Evolutionary conservation across 768 basidiomycete genomes (phyloP).

Genomic region (Plicaturopsis crispa): DNA sequence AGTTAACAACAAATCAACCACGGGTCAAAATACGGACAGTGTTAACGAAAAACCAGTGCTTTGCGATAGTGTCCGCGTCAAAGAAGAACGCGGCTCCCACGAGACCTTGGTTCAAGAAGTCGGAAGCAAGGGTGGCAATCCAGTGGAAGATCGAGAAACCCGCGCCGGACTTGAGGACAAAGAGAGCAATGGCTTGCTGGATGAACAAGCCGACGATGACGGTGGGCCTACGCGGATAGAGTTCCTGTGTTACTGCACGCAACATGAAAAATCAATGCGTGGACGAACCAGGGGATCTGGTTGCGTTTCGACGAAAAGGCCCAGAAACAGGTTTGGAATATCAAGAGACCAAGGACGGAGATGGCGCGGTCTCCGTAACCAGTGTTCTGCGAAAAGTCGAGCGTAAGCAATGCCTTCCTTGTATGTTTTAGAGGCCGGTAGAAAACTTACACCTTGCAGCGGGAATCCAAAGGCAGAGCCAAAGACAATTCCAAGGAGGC

Average conservation of each 20-base stretch:
- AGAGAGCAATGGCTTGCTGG: conserved; percentile 82
- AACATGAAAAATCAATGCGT: conserved; percentile 6
- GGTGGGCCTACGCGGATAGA: conserved; percentile 50
- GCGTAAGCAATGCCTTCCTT: conserved; percentile 4
- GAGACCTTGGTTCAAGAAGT: conserved; percentile 64
- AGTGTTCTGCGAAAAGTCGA: conserved; percentile 32
- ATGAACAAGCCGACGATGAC: conserved; percentile 80
- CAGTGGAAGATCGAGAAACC: conserved; percentile 82
- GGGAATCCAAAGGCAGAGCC: conserved; percentile 84
- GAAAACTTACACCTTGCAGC: conserved; percentile 38
- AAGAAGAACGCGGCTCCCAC: conserved; percentile 83
- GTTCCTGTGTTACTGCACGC: background rate
- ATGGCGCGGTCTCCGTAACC: conserved; percentile 77
- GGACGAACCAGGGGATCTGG: conserved; percentile 61
- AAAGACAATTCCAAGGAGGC: conserved; percentile 69
- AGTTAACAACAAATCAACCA: too few species aligned
- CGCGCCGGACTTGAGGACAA: conserved; percentile 79
- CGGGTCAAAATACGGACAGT: conserved; percentile 43
- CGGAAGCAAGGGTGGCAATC: conserved; percentile 73
- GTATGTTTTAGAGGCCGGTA: conserved; percentile 5
- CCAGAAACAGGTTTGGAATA: conserved; percentile 78
- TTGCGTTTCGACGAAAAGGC: conserved; percentile 53
- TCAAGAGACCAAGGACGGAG: conserved; percentile 67
- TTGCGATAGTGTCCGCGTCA: conserved; percentile 49
- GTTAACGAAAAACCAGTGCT: conserved; percentile 84